These are phyloP conservation scores for Cutaneotrichosporon curvatum DNA, from an alignment of 1,284 basidiomycete genomes.

Conservation along the genomic window DNA sequence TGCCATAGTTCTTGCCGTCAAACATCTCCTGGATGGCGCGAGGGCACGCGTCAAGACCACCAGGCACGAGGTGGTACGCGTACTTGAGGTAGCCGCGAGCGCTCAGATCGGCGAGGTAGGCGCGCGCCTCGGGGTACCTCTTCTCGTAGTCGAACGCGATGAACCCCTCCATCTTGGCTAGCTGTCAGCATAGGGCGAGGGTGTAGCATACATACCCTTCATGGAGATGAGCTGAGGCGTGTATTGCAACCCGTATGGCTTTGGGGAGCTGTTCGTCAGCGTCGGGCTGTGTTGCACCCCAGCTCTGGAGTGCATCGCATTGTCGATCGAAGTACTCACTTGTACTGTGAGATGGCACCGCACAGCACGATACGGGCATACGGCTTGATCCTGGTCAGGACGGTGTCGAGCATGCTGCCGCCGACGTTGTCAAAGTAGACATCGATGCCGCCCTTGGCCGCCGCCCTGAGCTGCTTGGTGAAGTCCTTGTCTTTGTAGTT, in stretches of 20 bases:
- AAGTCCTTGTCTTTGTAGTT: constrained; percentile 81
- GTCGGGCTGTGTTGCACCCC: constrained; percentile 64
- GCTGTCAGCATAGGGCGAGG: too few relatives aligned
- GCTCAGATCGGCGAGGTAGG: constrained; percentile 52
- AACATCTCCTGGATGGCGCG: constrained; percentile 63
- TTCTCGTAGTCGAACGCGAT: constrained; percentile 59
- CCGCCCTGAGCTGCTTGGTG: constrained; percentile 50
- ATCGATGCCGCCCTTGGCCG: constrained; percentile 54
- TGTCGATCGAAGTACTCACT: constrained; percentile 29
- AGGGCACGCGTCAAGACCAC: constrained; percentile 66
- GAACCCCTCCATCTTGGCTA: constrained; percentile 48
- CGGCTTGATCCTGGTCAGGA: constrained; percentile 64
- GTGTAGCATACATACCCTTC: constrained; percentile 49
- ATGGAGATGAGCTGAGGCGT: constrained; percentile 60
- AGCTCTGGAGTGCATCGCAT: constrained; percentile 50
- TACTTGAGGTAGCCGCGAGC: constrained; percentile 67
- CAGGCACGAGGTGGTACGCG: constrained; percentile 61
- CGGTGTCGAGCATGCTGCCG: constrained; percentile 64
- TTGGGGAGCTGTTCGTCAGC: constrained; percentile 11
- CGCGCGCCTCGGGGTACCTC: constrained; percentile 42
- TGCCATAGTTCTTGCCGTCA: constrained; percentile 72
- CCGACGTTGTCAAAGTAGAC: constrained; percentile 83
- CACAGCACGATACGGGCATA: constrained; percentile 67
- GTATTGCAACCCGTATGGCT: constrained; percentile 41
- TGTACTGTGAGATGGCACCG: constrained; percentile 59